Evolutionary conservation across 495 filamentous ascomycete genomes (phyloP), one percentile per base, ranked within the genome.

Genomic region (Amphirosellinia nigrospora): DNA sequence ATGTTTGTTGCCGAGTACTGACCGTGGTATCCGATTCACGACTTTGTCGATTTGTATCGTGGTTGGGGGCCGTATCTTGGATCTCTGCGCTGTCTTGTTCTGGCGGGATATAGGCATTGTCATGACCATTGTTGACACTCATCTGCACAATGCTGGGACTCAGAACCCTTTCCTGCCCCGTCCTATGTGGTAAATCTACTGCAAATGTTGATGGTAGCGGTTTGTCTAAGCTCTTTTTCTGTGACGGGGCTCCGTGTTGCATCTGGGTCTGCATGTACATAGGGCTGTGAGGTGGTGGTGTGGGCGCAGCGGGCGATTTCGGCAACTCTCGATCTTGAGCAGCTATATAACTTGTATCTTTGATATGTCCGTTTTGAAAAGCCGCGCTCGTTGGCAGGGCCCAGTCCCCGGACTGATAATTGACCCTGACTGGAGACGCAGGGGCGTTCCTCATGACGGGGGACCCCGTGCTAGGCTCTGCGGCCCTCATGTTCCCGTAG

Each of bases 21-120:
- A 74, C 79, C 21, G 82, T 84, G 0, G 82, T 73, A 61, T 84
- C 81, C 21, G 84, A 84, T 70, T 86, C 84, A 21, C 84, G 75
- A 63, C 84, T 86, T 61, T 82, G 81, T 32, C 84, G 76, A 61
- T 83, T 81, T 32, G 74, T 69, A 56, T 78, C 79, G 59, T 79
- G 72, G 60, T 72, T 73, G 21, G 70, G 75, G 34, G 75, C 69
- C 39, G 72, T 71, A 52, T 76, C 79, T 41, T 76, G 75, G 45
- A 79, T 67, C 52, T 79, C 83, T 59, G 74, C 32, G 39, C 75
- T 70, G 32, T 81, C 79, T 26, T 74, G 66, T 16, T 83, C 80
- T 23, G 70, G 68, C 7, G 58, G 60, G 58, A 30, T 70, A 62
- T 64, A 69, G 52, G 36, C 48, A 53, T 70, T 70, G 28, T 28